Evolutionary conservation across 2,329 filamentous ascomycete species (phyloP).

Genomic region (Rhynchosporium graminicola): DNA sequence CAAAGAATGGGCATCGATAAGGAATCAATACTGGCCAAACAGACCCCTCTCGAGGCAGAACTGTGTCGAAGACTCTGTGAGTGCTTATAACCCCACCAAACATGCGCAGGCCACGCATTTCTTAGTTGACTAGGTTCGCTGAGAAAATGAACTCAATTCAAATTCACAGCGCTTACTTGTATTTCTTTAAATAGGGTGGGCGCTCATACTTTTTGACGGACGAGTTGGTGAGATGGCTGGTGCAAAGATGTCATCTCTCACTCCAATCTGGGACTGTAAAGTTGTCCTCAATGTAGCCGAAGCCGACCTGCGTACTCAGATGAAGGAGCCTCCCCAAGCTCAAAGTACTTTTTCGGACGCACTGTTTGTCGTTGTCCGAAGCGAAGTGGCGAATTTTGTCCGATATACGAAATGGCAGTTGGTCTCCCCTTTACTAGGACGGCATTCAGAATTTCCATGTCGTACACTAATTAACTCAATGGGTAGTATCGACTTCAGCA

Average conservation of each 20-base stretch:
- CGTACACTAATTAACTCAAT: neutral
- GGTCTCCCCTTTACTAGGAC: neutral
- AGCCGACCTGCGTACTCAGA: conserved; percentile 57
- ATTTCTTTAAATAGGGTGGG: conserved; percentile 52
- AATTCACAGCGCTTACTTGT: neutral
- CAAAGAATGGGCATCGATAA: conserved; percentile 69
- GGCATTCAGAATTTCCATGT: neutral
- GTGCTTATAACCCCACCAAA: neutral
- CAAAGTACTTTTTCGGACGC: conserved; percentile 59
- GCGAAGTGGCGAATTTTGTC: conserved; percentile 54
- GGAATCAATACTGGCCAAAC: conserved; percentile 53
- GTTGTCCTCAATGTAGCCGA: conserved; percentile 64
- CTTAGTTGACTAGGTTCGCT: too few species aligned
- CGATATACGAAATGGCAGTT: conserved; percentile 31
- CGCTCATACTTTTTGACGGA: conserved; percentile 66
- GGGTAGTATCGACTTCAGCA: conserved; percentile 28
- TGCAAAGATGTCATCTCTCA: conserved; percentile 43
- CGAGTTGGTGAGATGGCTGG: conserved; percentile 68
- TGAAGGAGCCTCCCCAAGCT: conserved; percentile 53
- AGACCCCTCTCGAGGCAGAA: conserved; percentile 62
- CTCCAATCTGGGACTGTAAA: conserved; percentile 54
- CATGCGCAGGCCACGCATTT: too few species aligned
- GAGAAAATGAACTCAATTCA: too few species aligned
- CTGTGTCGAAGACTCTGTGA: conserved; percentile 68
- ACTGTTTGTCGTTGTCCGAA: conserved; percentile 58